A percentile compares a stretch with the other conserved stretches of the same genome.
Conservation (phyloP, 2,329 filamentous ascomycete genomes). For the Diaporthe helianthi region DNA sequence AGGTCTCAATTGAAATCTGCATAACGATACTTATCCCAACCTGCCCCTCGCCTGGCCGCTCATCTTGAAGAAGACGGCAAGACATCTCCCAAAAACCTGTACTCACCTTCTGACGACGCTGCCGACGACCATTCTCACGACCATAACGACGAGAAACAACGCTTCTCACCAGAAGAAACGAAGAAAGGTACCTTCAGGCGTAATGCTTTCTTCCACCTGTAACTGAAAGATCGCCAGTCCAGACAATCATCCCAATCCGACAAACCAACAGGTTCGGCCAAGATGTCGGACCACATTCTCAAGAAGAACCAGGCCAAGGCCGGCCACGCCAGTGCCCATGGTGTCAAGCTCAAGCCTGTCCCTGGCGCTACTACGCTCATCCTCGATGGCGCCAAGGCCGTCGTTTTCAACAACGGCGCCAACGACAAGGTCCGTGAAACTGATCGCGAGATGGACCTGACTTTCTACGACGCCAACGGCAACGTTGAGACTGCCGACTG, state of each 20-base stretch:
- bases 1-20: not conserved
- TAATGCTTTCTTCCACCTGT: not conserved
- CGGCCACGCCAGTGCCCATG: not conserved
- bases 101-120: not conserved
- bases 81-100: not conserved
- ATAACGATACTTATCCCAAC: not conserved
- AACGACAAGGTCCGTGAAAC: not conserved
- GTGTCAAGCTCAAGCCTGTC: slow-evolving; percentile 15
- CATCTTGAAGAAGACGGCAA: slow-evolving; percentile 21
- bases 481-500: slow-evolving; percentile 11
- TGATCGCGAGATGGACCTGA: slow-evolving; percentile 2
- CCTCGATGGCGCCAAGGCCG: not conserved
- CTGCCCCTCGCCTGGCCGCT: not conserved
- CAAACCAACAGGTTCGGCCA: not conserved
- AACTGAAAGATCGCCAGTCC: not conserved
- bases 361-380: not conserved
- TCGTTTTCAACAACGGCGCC: not conserved
- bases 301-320: slow-evolving; percentile 10
- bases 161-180: slow-evolving; percentile 1
- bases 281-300: slow-evolving; percentile 13
- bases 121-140: not conserved
- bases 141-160: slow-evolving; percentile 15
- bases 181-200: slow-evolving; percentile 23
- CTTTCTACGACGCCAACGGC: slow-evolving; percentile 10
- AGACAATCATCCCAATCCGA: not conserved